These are phyloP conservation scores for Davidsoniella virescens DNA, from an alignment of 2,329 filamentous ascomycete genomes.

Conservation along the genomic window DNA sequence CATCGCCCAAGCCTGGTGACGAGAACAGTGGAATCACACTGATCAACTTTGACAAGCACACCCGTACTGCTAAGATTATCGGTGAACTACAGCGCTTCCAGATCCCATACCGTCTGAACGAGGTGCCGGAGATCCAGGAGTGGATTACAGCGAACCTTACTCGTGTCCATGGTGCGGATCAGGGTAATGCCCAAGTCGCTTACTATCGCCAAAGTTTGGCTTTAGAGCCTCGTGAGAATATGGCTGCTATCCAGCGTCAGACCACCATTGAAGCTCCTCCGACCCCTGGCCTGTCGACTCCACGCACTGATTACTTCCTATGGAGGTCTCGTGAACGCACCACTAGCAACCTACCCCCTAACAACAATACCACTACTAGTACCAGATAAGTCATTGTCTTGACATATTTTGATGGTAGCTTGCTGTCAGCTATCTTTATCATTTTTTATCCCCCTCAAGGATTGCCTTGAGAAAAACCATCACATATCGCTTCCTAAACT, in stretches of 20 bases:
- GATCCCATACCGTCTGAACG: slow-evolving; percentile 70
- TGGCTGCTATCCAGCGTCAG: slow-evolving; percentile 20
- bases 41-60: slow-evolving; percentile 97
- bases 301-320: slow-evolving; percentile 27
- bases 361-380: background rate
- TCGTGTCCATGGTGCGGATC: slow-evolving; percentile 48
- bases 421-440: background rate
- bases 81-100: slow-evolving; percentile 93
- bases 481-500: background rate
- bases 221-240: slow-evolving; percentile 56
- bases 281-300: slow-evolving; percentile 17
- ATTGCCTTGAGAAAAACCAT: background rate
- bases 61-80: slow-evolving; percentile 86
- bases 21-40: slow-evolving; percentile 54
- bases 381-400: background rate
- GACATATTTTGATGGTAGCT: background rate
- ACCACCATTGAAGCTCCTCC: slow-evolving; percentile 16
- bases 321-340: slow-evolving; percentile 35
- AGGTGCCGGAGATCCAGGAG: slow-evolving; percentile 76
- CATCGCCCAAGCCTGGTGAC: slow-evolving; percentile 30
- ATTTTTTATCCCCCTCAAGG: background rate
- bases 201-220: slow-evolving; percentile 72
- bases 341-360: slow-evolving; percentile 11
- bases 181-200: slow-evolving; percentile 40
- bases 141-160: slow-evolving; percentile 77